Conservation (phyloP, 1,284 basidiomycete species). For the Microbotryomycetes sp. region DNA sequence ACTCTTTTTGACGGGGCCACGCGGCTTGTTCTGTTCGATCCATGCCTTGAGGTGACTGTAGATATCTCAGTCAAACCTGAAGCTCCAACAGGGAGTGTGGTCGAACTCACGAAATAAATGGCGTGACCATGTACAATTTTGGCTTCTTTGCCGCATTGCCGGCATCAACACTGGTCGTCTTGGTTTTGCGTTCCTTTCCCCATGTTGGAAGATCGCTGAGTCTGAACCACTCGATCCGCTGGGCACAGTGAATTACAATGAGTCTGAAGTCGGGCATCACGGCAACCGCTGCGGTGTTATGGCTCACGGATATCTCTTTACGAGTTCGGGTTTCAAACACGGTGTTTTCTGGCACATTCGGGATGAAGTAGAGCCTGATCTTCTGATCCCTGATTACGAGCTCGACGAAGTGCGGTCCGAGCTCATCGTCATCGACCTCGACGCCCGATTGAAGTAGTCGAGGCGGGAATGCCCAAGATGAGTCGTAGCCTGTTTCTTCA, state of each 20-base stretch:
- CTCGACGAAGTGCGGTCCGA: constrained; percentile 60
- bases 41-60: constrained; percentile 37
- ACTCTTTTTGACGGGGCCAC: constrained; percentile 4
- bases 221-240: constrained; percentile 97
- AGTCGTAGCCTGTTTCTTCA: constrained; percentile 89
- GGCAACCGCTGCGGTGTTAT: not conserved
- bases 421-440: constrained; percentile 30
- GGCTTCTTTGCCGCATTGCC: constrained; percentile 45
- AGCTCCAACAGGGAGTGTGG: not conserved
- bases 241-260: not conserved
- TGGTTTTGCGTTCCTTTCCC: constrained; percentile 61
- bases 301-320: constrained; percentile 93
- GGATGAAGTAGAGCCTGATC: constrained; percentile 86
- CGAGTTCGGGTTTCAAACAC: constrained; percentile 87
- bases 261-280: not conserved
- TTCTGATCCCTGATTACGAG: constrained; percentile 81
- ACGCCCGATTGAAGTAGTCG: constrained; percentile 25
- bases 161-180: constrained; percentile 47
- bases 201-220: constrained; percentile 87
- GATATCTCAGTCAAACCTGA: not conserved
- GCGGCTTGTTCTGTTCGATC: constrained; percentile 31
- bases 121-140: constrained; percentile 92
- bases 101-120: constrained; percentile 73
- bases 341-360: constrained; percentile 82
- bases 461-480: constrained; percentile 56